phyloP scores from a whole-genome alignment of 352 stramenopile genomes.

The Pythium biforme region DNA sequence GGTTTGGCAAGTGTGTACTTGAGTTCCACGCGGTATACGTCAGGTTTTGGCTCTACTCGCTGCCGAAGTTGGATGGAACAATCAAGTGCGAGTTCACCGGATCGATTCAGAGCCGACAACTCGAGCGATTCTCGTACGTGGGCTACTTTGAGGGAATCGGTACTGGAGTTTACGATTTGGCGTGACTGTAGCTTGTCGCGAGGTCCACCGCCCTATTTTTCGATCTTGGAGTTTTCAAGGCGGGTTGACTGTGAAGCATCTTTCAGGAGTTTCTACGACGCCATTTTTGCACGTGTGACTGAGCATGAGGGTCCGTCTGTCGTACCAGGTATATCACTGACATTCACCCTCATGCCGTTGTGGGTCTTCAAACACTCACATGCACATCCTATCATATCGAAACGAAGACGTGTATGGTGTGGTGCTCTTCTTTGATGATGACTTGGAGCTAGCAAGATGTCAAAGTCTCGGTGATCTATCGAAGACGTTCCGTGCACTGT shows the following conservation, averaged over 20 bases:
- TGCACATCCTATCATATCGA: not conserved
- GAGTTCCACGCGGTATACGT: conserved; percentile 26
- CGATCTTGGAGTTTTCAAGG: conserved; percentile 47
- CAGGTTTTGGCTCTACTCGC: conserved; percentile 9
- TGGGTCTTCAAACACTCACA: too few species aligned
- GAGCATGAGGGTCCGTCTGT: conserved; percentile 27
- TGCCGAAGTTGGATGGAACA: not conserved
- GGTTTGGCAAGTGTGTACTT: conserved; percentile 26
- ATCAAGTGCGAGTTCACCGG: conserved; percentile 14
- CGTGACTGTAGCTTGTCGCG: conserved; percentile 19
- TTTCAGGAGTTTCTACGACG: conserved; percentile 60
- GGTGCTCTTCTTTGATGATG: conserved; percentile 66
- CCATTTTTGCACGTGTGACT: conserved; percentile 45
- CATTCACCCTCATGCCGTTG: too few species aligned
- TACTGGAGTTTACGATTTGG: not conserved
- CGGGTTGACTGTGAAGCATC: conserved; percentile 21
- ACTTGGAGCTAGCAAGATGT: conserved; percentile 60
- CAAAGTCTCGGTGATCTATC: conserved; percentile 54
- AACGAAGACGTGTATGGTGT: conserved; percentile 53
- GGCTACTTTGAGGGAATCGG: not conserved
- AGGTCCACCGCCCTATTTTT: conserved; percentile 43
- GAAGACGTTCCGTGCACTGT: conserved; percentile 30
- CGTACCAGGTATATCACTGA: conserved; percentile 36
- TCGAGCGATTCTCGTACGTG: conserved; percentile 26
- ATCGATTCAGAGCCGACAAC: conserved; percentile 19